Base-by-base conservation (phyloP, 2,329 filamentous ascomycete species). In the Neurospora crassa region DNA sequence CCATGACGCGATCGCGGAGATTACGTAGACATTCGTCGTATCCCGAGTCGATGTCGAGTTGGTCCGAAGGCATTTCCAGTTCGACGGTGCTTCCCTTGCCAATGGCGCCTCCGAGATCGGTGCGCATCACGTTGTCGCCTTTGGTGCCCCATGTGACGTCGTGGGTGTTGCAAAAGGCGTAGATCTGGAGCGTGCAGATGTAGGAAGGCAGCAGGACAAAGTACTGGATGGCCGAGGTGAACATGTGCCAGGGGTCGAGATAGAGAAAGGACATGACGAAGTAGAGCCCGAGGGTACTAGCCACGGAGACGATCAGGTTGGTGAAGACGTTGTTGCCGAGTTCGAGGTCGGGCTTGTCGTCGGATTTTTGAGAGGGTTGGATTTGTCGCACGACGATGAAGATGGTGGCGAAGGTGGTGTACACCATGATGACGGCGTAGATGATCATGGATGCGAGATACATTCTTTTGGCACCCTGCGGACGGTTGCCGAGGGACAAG, bases 91-190 rank as follows among this genome's bases (percentile, higher is more conserved):
- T 87, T 70, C 91, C 92, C 74, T 92, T 90, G 68, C 90, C 90
- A 7, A 92, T 89, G 14, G 96, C 96, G 6, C 92, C 90, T 71
- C 96, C 96, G 0, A 99, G 89, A 79, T 99, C 96, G 8, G 92
- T 97, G 81, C 93, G 91, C 77, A 96, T 91, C 43, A 97, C 90
- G 81, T 99, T 99, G 86, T 99, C 96, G 71, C 96, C 96, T 83
- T 99, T 99, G 67, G 96, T 99, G 67, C 96, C 96, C 96, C 96
- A 99, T 0, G 94, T 97, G 24, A 99, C 94, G 80, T 99, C 96
- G 87, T 99, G 96, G 0, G 95, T 97, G 83, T 99, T 99, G 85
- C 96, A 98, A 82, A 99, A 99, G 63, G 96, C 96, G 82, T 99
- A 99, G 24, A 98, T 94, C 81, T 99, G 96, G 2, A 99, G 87